Conservation (phyloP, 108 stramenopile species). For the Hondaea fermentalgiana region DNA sequence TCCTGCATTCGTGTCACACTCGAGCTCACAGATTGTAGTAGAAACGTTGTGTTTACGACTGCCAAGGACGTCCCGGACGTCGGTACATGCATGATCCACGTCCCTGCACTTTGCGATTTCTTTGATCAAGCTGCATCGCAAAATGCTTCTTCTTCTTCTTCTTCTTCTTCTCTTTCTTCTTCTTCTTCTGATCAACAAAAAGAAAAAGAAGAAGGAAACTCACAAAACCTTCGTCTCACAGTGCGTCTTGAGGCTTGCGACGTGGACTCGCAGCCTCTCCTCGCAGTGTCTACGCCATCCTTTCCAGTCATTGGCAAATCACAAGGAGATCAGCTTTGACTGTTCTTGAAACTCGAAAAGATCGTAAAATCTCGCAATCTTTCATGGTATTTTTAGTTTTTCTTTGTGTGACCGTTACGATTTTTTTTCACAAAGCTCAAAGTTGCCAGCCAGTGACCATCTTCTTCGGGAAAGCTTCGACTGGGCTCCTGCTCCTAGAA, state of each 20-base stretch:
- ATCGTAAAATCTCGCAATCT: too few relatives aligned
- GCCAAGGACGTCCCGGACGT: not conserved
- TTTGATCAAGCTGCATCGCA: too few relatives aligned
- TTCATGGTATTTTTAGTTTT: too few relatives aligned
- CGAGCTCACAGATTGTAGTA: not conserved
- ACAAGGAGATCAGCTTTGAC: not conserved
- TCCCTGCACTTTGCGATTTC: too few relatives aligned
- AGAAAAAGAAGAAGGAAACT: not conserved
- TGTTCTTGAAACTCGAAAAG: not conserved
- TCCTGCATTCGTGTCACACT: not conserved
- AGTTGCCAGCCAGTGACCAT: too few relatives aligned
- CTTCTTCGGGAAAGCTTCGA: too few relatives aligned
- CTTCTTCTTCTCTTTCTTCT: not conserved
- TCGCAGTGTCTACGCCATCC: not conserved
- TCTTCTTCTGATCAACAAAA: not conserved
- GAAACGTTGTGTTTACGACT: not conserved
- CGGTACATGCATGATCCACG: not conserved
- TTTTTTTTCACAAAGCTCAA: too few relatives aligned
- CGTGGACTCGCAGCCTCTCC: not conserved
- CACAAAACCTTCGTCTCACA: not conserved
- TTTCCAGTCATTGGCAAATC: not conserved
- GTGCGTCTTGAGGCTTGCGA: not conserved
- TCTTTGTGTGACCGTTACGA: too few relatives aligned
- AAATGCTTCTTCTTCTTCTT: not conserved
- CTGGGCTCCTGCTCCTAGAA: too few relatives aligned